Evolutionary conservation across 768 basidiomycete species (phyloP).

Genomic region (Suillus brevipes): DNA sequence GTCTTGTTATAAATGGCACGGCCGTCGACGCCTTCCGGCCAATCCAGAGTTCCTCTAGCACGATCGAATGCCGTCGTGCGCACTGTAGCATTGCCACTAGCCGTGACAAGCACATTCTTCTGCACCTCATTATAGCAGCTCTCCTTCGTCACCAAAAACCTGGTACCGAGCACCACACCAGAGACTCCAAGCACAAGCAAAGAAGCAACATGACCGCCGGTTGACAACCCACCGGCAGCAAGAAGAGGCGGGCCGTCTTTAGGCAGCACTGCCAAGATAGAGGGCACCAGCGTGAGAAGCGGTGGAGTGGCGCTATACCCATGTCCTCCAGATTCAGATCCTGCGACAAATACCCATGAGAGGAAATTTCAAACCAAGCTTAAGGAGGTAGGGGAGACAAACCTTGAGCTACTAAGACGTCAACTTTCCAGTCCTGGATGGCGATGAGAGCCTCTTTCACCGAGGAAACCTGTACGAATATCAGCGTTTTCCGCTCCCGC

Average conservation of each 20-base stretch:
- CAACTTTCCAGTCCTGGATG: constrained; percentile 64
- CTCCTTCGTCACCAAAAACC: constrained; percentile 70
- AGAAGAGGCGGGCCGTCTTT: constrained; percentile 53
- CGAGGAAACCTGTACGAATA: constrained; percentile 68
- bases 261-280: constrained; percentile 47
- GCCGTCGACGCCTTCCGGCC: constrained; percentile 65
- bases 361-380: constrained; percentile 3
- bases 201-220: constrained; percentile 64
- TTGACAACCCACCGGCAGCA: constrained; percentile 73
- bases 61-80: constrained; percentile 66
- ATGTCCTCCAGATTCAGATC: constrained; percentile 81
- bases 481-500: constrained; percentile 43
- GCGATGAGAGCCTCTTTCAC: constrained; percentile 61
- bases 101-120: constrained; percentile 51
- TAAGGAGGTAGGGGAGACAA: constrained; percentile 12
- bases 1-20: constrained; percentile 48
- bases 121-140: constrained; percentile 55
- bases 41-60: constrained; percentile 53
- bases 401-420: constrained; percentile 83
- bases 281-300: constrained; percentile 58
- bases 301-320: constrained; percentile 58
- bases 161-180: constrained; percentile 72
- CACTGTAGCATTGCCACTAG: constrained; percentile 46
- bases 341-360: constrained; percentile 36
- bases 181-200: constrained; percentile 66